A percentile compares a stretch with the other conserved stretches of the same genome.
Evolutionary conservation across 257 asterid species (phyloP).

Genomic region (Rehmannia glutinosa): DNA sequence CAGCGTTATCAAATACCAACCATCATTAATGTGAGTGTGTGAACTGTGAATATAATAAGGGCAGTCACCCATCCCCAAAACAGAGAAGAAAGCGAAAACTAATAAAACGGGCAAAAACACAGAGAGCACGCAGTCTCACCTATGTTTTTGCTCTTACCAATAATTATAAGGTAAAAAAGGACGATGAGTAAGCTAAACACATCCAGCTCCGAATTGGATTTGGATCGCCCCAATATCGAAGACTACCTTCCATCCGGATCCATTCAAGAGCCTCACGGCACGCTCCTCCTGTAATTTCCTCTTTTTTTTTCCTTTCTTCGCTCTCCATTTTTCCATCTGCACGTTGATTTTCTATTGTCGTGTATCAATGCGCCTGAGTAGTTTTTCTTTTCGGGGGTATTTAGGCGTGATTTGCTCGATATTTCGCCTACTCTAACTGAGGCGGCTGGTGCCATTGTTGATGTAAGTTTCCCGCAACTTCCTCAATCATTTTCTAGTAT

Average conservation of each 20-base stretch:
- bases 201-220: slow-evolving; percentile 79
- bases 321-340: neutral
- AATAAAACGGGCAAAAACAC: neutral
- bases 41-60: too few species aligned
- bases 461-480: slow-evolving; percentile 42
- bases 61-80: too few species aligned
- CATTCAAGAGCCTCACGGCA: slow-evolving; percentile 74
- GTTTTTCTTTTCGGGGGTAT: neutral
- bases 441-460: slow-evolving; percentile 97
- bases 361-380: neutral
- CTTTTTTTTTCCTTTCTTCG: neutral
- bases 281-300: slow-evolving; percentile 61
- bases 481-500: neutral
- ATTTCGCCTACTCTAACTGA: slow-evolving; percentile 92
- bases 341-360: neutral
- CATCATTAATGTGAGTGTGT: neutral
- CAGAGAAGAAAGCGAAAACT: neutral
- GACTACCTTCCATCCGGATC: slow-evolving; percentile 89
- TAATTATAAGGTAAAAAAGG: neutral
- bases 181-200: slow-evolving; percentile 42
- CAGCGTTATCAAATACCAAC: too few species aligned
- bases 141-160: neutral
- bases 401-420: slow-evolving; percentile 88
- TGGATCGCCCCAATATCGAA: slow-evolving; percentile 89
- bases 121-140: too few species aligned